Evolutionary conservation across 495 filamentous ascomycete species (phyloP), one percentile per base, ranked within the genome.

Genomic region (Astrocystis sublimbata): DNA sequence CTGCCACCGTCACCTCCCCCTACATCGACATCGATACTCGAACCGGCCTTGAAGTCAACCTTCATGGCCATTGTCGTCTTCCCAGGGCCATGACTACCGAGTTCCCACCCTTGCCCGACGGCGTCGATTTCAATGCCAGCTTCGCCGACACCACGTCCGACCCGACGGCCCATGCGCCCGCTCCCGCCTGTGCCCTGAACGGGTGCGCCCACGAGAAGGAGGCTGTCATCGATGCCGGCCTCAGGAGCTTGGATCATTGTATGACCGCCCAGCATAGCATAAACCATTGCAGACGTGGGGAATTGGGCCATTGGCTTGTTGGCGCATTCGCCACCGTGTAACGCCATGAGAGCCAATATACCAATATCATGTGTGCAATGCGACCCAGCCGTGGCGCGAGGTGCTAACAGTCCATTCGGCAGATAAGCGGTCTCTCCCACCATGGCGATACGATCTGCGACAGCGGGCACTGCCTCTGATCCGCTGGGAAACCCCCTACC

Each of bases 401-500:
- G 64, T 54, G 65, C 57, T 59, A 43, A 65, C 36, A 19, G 30
- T 46, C 43, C 65, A 15, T n/a, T 36, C 50, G 58, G 56, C 65
- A 97, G 93, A 98, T 77, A 92, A 88, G 61, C 84, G 84, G 71
- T 85, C 85, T 62, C 84, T 98, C 23, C 92, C 94, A 42, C 74
- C 79, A 85, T 98, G 94, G 94, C 88, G 93, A 62, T 96, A 96
- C 73, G 81, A 79, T 61, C 79, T 93, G 43, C 90, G 94, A 68
- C 88, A 96, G 65, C 78, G 78, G 60, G 80, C 96, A 41, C 86
- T 98, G 38, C 93, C 92, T 63, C 82, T 97, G 43, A 85, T 98
- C 28, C 87, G 94, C 73, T 93, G 88, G 89, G 94, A 98, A 78
- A 98, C 94, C 1, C 93, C 92, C 2, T 93, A 96, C 74, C 85